phyloP scores from a whole-genome alignment of 2,329 filamentous ascomycete genomes.

The Ciborinia camelliae region DNA sequence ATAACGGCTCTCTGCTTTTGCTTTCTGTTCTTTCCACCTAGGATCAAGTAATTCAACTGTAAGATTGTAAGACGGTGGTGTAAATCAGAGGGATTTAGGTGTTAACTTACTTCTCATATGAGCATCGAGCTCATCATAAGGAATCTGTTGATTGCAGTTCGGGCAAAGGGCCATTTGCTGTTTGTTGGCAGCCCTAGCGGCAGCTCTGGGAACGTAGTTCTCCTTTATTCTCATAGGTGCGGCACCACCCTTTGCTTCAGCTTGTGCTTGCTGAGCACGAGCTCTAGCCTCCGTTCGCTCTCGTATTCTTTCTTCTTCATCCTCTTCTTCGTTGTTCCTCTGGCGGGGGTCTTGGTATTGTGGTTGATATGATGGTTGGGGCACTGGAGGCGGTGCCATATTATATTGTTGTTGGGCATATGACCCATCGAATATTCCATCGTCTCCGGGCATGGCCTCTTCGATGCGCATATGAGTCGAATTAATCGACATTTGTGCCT shows the following conservation, averaged over 20 bases:
- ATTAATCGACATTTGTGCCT: slow-evolving; percentile 82
- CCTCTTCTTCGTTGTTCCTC: slow-evolving; percentile 45
- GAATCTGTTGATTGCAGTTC: slow-evolving; percentile 89
- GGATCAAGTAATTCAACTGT: slow-evolving; percentile 84
- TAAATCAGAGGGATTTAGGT: neutral
- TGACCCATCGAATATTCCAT: slow-evolving; percentile 56
- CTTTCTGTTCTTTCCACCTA: slow-evolving; percentile 92
- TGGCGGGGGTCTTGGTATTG: slow-evolving; percentile 34
- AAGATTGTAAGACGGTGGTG: slow-evolving; percentile 22
- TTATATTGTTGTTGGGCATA: slow-evolving; percentile 42
- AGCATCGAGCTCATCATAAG: slow-evolving; percentile 80
- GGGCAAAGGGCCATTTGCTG: slow-evolving; percentile 73
- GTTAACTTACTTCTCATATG: slow-evolving; percentile 75
- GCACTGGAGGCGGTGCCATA: slow-evolving; percentile 42
- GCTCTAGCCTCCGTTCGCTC: slow-evolving; percentile 58
- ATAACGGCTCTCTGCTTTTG: slow-evolving; percentile 80
- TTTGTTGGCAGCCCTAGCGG: slow-evolving; percentile 66
- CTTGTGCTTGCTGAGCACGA: slow-evolving; percentile 71
- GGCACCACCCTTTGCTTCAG: slow-evolving; percentile 67
- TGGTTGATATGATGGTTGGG: slow-evolving; percentile 38
- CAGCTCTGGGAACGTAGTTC: slow-evolving; percentile 85
- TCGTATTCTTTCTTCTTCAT: slow-evolving; percentile 62
- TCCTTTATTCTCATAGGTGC: slow-evolving; percentile 84
- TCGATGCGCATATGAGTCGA: slow-evolving; percentile 78
- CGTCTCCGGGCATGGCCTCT: slow-evolving; percentile 86